These are phyloP conservation scores for Russula foetens DNA, from an alignment of 768 basidiomycete genomes.

Conservation along the genomic window DNA sequence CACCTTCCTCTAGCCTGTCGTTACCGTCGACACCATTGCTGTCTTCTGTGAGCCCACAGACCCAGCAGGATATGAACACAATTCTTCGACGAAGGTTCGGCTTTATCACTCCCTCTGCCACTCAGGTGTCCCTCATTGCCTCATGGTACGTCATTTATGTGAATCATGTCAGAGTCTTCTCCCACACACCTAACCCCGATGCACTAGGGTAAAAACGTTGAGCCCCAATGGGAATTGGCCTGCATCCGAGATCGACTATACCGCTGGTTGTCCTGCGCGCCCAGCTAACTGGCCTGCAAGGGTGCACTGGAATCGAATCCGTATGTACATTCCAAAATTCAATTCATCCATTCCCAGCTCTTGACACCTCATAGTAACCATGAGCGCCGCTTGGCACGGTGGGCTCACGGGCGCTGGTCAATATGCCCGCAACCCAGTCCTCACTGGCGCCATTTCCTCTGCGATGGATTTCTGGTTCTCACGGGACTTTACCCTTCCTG, in stretches of 20 bases:
- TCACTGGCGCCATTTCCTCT: conserved; percentile 18
- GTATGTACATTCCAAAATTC: conserved; percentile 14
- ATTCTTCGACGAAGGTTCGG: conserved; percentile 11
- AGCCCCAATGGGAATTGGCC: conserved; percentile 21
- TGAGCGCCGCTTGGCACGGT: conserved; percentile 23
- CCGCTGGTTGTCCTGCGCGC: conserved; percentile 26
- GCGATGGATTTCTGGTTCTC: conserved; percentile 29
- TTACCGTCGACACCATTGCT: not conserved
- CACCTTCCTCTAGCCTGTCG: not conserved
- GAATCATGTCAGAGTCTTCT: not conserved
- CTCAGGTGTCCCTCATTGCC: not conserved
- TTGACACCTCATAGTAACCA: conserved; percentile 13
- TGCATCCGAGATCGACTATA: conserved; percentile 25
- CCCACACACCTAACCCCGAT: not conserved
- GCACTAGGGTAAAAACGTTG: conserved; percentile 18
- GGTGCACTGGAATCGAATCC: conserved; percentile 24
- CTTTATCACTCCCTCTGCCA: conserved; percentile 8
- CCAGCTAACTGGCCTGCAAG: conserved; percentile 32
- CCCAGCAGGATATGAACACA: conserved; percentile 13
- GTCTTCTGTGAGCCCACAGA: not conserved
- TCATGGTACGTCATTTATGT: conserved; percentile 3
- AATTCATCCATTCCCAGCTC: not conserved
- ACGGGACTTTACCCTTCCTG: conserved; percentile 24
- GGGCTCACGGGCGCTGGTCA: conserved; percentile 13
- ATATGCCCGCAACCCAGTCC: conserved; percentile 8